phyloP scores from a whole-genome alignment of 345 rosid genomes.

The Dipteronia dyeriana region DNA sequence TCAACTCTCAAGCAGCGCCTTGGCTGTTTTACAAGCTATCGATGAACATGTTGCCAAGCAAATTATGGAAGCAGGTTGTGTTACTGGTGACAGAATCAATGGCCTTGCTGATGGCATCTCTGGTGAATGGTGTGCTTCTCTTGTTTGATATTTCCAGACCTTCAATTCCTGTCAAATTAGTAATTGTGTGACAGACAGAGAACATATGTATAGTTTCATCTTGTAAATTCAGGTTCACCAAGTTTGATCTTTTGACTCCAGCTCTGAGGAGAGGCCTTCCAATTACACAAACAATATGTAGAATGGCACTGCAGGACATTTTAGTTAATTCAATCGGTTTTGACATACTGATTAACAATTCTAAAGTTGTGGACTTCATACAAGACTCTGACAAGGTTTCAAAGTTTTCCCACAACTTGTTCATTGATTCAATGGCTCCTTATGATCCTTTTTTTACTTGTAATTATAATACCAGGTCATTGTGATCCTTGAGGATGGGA shows the following conservation, averaged over 20 bases:
- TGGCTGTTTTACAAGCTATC: constrained; percentile 21
- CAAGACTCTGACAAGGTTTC: constrained; percentile 9
- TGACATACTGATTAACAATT: constrained; percentile 23
- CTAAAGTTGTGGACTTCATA: constrained; percentile 27
- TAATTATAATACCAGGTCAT: neutral
- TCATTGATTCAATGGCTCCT: neutral
- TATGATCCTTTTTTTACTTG: too few species aligned
- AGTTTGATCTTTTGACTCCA: constrained; percentile 22
- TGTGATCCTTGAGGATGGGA: constrained; percentile 11
- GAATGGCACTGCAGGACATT: constrained; percentile 29
- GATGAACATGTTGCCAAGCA: constrained; percentile 23
- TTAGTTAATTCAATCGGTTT: constrained; percentile 23
- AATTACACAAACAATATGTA: constrained; percentile 22
- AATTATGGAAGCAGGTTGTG: constrained; percentile 27
- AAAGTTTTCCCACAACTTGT: neutral
- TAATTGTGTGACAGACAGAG: neutral
- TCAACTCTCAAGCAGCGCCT: constrained; percentile 23
- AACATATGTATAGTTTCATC: neutral
- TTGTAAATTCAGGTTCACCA: constrained; percentile 26
- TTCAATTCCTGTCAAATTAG: neutral
- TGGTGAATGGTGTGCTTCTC: constrained; percentile 23
- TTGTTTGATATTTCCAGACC: neutral
- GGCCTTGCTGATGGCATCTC: constrained; percentile 34
- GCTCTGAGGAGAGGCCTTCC: constrained; percentile 23
- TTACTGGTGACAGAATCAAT: constrained; percentile 29